Conservation (phyloP, 1,284 basidiomycete species). For the Cystobasidiaceae sp. region DNA sequence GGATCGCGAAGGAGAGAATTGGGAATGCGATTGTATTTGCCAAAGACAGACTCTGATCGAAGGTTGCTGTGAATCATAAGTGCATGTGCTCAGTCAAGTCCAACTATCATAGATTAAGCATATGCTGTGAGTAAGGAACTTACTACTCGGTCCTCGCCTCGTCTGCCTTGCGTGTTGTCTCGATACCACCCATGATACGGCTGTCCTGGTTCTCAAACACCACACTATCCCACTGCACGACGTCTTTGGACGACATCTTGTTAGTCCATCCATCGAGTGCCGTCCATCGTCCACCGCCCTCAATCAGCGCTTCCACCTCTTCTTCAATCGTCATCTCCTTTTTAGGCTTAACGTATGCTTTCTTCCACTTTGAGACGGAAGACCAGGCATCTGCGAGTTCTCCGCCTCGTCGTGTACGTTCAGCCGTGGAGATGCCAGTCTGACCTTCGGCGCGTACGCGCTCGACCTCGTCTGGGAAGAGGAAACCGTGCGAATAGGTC, state of each 20-base stretch:
- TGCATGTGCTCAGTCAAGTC: not conserved
- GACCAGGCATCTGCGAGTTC: conserved; percentile 50
- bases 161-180: not conserved
- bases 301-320: conserved; percentile 84
- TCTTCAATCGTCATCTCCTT: conserved; percentile 63
- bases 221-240: conserved; percentile 43
- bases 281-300: conserved; percentile 58
- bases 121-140: conserved; percentile 27
- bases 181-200: conserved; percentile 36
- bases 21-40: conserved; percentile 29
- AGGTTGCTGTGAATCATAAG: not conserved
- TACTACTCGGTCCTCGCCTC: conserved; percentile 25
- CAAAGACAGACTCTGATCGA: conserved; percentile 17
- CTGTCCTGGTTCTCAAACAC: conserved; percentile 44
- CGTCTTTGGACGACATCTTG: conserved; percentile 50
- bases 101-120: not conserved
- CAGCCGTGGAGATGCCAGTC: conserved; percentile 46
- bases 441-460: conserved; percentile 54
- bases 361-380: conserved; percentile 78
- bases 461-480: conserved; percentile 86
- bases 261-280: conserved; percentile 52
- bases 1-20: conserved; percentile 30
- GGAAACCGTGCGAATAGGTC: conserved; percentile 85
- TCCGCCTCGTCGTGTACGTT: conserved; percentile 40
- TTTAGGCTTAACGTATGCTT: conserved; percentile 67